Evolutionary conservation across 176 grass and related monocot genomes (phyloP).

Genomic region (Puccinellia tenuiflora): DNA sequence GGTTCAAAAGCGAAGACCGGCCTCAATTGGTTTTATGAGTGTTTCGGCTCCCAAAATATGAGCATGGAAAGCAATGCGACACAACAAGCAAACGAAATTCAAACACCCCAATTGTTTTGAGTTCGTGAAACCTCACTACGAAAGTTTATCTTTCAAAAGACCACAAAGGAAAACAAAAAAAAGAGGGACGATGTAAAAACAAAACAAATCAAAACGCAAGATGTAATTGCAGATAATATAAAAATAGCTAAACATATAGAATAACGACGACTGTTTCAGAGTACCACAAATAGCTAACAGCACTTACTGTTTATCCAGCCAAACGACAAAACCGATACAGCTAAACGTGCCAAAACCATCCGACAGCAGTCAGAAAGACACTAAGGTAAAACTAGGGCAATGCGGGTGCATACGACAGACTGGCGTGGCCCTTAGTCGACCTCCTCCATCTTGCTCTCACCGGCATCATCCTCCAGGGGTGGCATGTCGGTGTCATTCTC

Average conservation of each 20-base stretch:
- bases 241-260: neutral
- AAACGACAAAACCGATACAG: slow-evolving; percentile 5
- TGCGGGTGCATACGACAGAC: neutral
- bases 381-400: neutral
- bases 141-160: no score
- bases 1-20: no score
- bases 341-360: slow-evolving; percentile 22
- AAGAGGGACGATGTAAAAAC: no score
- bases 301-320: neutral
- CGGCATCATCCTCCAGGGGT: slow-evolving; percentile 68
- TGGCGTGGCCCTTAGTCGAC: slow-evolving; percentile 58
- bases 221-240: neutral
- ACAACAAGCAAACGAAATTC: no score
- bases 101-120: no score
- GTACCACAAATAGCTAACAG: neutral
- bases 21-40: no score
- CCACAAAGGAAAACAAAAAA: no score
- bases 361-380: neutral
- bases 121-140: no score
- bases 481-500: slow-evolving; percentile 78
- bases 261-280: neutral
- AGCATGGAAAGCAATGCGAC: no score
- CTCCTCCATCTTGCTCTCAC: slow-evolving; percentile 99
- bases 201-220: no score
- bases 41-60: no score